A percentile compares a stretch with the other conserved stretches of the same genome.
These are phyloP conservation scores for Exophiala lecanii-corni DNA, from an alignment of 2,329 filamentous ascomycete genomes.

Conservation along the genomic window DNA sequence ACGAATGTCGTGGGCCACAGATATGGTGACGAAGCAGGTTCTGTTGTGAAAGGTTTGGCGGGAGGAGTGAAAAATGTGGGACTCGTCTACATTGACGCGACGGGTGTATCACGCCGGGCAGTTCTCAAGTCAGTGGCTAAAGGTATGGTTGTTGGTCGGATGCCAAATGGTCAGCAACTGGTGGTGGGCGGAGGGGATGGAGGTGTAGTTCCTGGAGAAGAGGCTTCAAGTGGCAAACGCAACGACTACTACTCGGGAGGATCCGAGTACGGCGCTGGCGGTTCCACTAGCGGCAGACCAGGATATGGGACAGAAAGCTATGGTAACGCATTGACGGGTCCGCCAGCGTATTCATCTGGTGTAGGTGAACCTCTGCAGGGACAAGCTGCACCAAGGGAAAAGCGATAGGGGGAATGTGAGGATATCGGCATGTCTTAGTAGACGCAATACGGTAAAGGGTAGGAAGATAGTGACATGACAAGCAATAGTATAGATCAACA, in stretches of 20 bases:
- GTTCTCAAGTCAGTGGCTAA: slow-evolving; percentile 94
- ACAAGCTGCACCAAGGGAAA: slow-evolving; percentile 22
- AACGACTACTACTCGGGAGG: slow-evolving; percentile 12
- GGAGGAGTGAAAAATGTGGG: slow-evolving; percentile 94
- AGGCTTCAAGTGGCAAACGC: slow-evolving; percentile 14
- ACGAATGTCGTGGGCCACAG: slow-evolving; percentile 82
- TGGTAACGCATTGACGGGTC: slow-evolving; percentile 21
- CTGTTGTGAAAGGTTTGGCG: slow-evolving; percentile 68
- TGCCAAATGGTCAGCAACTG: slow-evolving; percentile 46
- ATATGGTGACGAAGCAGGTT: slow-evolving; percentile 80
- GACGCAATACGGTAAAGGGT: too few species aligned
- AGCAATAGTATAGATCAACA: too few species aligned
- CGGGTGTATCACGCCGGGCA: slow-evolving; percentile 82
- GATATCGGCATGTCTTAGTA: too few species aligned
- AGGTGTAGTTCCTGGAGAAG: slow-evolving; percentile 31
- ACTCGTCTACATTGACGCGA: slow-evolving; percentile 93
- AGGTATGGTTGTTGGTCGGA: slow-evolving; percentile 66
- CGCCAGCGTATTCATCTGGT: slow-evolving; percentile 24
- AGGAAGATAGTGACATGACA: too few species aligned
- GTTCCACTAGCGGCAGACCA: slow-evolving; percentile 10
- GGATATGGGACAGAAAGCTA: slow-evolving; percentile 24
- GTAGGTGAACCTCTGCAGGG: slow-evolving; percentile 28
- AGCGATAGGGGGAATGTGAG: slow-evolving; percentile 23
- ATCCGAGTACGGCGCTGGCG: slow-evolving; percentile 15
- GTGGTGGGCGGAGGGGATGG: slow-evolving; percentile 46